Evolutionary conservation across 495 filamentous ascomycete species (phyloP), one percentile per base, ranked within the genome.

Genomic region (Parathielavia hyrcaniae): DNA sequence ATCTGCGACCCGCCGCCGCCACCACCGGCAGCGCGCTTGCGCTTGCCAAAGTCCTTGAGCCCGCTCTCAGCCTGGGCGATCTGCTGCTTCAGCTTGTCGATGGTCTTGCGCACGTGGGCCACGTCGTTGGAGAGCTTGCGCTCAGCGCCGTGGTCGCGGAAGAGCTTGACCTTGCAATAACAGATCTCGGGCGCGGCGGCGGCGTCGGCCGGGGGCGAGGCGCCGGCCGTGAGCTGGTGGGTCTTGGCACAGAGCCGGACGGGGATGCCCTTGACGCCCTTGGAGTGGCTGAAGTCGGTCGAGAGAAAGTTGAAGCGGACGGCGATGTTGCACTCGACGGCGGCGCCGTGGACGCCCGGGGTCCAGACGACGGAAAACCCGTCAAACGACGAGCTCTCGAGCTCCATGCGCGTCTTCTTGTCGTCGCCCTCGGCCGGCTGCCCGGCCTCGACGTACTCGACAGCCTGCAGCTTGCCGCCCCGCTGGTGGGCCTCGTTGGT

Each of bases 251-350:
- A 97, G 5, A 98, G 78, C 43, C 93, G 74, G 13, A 98, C 91
- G 0, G 92, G 90, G 55, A 96, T 95, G 17, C 93, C 93, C 69
- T 97, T 97, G 32, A 98, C 92, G 32, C 93, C 93, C 63, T 98
- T 97, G 8, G 93, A 97, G 64, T 96, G 91, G 67, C 91, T 97
- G 68, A 97, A 98, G 67, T 98, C 93, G 13, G 92, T 98, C 0
- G 93, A 98, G 0, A 97, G 79, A 66, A 98, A 98, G 70, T 98
- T 97, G 79, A 97, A 98, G 46, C 91, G 88, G 16, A 97, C 88
- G 14, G 89, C 83, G 36, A 98, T 81, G 26, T 79, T 85, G 71
- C 89, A 93, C 52, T 95, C 86, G 9, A 86, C 75, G 2, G 73
- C 63, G 0, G 73, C 63, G 0, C 80, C 81, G 52, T 79, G 81